Base-by-base conservation (phyloP, 2,329 filamentous ascomycete species). In the Colletotrichum spinosum region DNA sequence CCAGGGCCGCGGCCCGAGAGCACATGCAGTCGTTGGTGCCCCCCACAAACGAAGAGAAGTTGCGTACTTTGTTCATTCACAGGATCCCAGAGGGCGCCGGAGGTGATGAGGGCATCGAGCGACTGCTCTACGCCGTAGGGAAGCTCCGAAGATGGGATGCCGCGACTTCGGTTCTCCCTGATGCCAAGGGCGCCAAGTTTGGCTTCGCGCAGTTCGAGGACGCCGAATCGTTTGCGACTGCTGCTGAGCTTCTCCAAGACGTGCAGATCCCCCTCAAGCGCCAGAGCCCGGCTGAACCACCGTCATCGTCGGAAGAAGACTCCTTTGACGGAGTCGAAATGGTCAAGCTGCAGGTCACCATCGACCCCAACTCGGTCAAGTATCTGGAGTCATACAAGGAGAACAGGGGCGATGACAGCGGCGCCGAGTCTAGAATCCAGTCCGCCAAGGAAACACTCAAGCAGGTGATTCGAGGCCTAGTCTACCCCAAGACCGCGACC, bases 151-250 rank as follows among this genome's bases (percentile, higher is more conserved):
- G 93, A 72, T 99, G 94, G 94, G 94, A 94, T 68, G 84, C 93
- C 66, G 90, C 89, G 39, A 88, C 87, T 53, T 84, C 83, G 13
- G 79, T 83, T 39, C 73, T 82, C 13, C 75, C 82, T n/a, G 90
- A 93, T 69, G 88, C 92, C 69, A 96, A 95, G 79, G 89, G 90
- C 60, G 90, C 91, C 78, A 91, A 90, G 68, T 98, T 98, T 82
- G 96, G 95, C 12, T 98, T 99, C 79, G 96, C 95, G 65, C 92
- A 97, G 78, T 99, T 92, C 77, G 95, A 97, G 68, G 94, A 98
- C 76, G 89, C 90, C 33, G 92, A 97, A 77, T 95, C 94, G 69
- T 84, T 99, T 70, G 89, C 91, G 76, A 90, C 90, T 49, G 96
- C 95, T 48, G 89, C 94, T 60, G 93, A 97, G 76, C 87, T 97